These are phyloP conservation scores for Mycena alexandri DNA, from an alignment of 768 basidiomycete genomes.

Conservation along the genomic window DNA sequence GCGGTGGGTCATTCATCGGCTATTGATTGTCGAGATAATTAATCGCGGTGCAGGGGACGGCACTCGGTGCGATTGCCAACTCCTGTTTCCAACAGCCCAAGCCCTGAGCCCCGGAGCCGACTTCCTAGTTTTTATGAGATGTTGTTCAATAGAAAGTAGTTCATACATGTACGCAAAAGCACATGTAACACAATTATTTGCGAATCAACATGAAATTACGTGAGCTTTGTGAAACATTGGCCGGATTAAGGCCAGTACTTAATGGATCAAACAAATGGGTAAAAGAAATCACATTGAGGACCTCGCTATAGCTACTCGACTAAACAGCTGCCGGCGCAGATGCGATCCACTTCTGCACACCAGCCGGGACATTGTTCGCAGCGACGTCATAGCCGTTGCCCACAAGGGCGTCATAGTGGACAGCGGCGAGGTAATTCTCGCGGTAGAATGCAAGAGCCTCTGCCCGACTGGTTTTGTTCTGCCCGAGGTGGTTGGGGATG, in stretches of 20 bases:
- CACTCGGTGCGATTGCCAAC: neutral
- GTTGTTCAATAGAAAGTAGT: too few relatives aligned
- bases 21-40: neutral
- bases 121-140: neutral
- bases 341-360: conserved; percentile 8
- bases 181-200: too few relatives aligned
- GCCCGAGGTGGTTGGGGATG: neutral
- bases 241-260: too few relatives aligned
- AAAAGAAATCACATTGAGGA: too few relatives aligned
- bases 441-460: neutral
- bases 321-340: neutral
- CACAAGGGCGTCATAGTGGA: neutral
- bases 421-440: neutral
- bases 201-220: too few relatives aligned
- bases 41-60: neutral
- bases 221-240: too few relatives aligned
- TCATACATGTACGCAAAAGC: too few relatives aligned
- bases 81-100: neutral
- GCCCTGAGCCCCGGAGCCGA: neutral
- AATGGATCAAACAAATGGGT: too few relatives aligned
- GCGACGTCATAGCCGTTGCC: neutral
- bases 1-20: neutral
- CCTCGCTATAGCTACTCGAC: neutral
- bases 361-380: neutral
- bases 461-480: neutral